Evolutionary conservation across 805 yeast genomes (phyloP).

Genomic region (Candida germanica): DNA sequence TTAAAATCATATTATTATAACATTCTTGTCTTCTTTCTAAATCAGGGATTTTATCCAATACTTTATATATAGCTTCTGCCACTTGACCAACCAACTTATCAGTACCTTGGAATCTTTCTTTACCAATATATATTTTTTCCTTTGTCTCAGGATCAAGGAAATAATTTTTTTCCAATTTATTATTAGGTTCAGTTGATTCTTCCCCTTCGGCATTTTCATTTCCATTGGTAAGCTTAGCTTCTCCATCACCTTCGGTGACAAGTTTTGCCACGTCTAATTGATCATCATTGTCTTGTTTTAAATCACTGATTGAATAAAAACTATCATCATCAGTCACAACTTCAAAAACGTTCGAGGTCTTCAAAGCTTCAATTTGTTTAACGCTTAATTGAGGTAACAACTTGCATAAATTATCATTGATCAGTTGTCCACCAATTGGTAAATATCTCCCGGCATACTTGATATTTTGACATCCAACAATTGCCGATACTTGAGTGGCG

Average conservation of each 20-base stretch:
- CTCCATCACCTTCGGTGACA: slow-evolving; percentile 53
- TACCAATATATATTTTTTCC: slow-evolving; percentile 66
- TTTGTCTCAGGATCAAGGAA: slow-evolving; percentile 62
- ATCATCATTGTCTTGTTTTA: slow-evolving; percentile 49
- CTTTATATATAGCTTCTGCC: slow-evolving; percentile 50
- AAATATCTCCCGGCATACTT: slow-evolving; percentile 51
- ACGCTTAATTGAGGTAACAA: slow-evolving; percentile 56
- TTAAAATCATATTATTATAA: slow-evolving; percentile 76
- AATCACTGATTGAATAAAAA: slow-evolving; percentile 57
- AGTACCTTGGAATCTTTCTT: slow-evolving; percentile 83
- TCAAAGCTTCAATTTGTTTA: slow-evolving; percentile 69
- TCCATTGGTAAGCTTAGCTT: slow-evolving; percentile 1
- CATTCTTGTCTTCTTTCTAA: slow-evolving; percentile 72
- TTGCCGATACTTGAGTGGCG: slow-evolving; percentile 73
- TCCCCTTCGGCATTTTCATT: slow-evolving; percentile 45
- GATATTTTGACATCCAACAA: slow-evolving; percentile 67
- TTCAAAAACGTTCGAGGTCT: slow-evolving; percentile 73
- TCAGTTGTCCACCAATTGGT: slow-evolving; percentile 60
- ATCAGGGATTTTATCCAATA: slow-evolving; percentile 60
- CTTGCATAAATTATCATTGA: slow-evolving; percentile 52
- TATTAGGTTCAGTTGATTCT: slow-evolving; percentile 48
- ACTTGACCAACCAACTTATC: slow-evolving; percentile 55
- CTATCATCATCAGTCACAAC: slow-evolving; percentile 70
- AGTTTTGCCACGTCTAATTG: slow-evolving; percentile 85
- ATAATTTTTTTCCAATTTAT: slow-evolving; percentile 67